Evolutionary conservation across 2,329 filamentous ascomycete genomes (phyloP).

Genomic region (Cryphonectria nitschkei): DNA sequence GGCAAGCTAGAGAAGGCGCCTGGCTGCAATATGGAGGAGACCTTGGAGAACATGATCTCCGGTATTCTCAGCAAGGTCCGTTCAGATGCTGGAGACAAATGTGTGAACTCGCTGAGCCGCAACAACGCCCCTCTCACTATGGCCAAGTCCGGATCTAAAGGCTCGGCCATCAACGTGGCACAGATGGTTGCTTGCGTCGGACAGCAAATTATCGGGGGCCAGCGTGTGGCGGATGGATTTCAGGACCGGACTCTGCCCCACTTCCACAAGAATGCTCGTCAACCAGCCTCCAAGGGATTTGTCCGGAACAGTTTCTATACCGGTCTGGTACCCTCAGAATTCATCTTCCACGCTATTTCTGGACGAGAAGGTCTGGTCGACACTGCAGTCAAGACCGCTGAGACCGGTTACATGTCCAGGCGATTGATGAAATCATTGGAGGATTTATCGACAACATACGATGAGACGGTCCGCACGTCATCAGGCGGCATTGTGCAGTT

Average conservation of each 20-base stretch:
- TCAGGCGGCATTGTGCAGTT: slow-evolving; percentile 91
- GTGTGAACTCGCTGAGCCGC: slow-evolving; percentile 85
- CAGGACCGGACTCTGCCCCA: slow-evolving; percentile 94
- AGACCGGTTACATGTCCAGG: slow-evolving; percentile 99
- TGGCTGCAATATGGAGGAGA: slow-evolving; percentile 89
- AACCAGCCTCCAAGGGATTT: slow-evolving; percentile 95
- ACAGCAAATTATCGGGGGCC: slow-evolving; percentile 94
- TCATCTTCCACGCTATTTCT: slow-evolving; percentile 97
- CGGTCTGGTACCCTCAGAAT: slow-evolving; percentile 86
- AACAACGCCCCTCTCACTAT: slow-evolving; percentile 95
- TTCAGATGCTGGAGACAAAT: slow-evolving; percentile 86
- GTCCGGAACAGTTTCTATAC: slow-evolving; percentile 97
- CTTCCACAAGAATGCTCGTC: slow-evolving; percentile 89
- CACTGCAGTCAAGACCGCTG: slow-evolving; percentile 97
- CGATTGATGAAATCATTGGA: slow-evolving; percentile 97
- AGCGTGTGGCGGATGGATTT: slow-evolving; percentile 93
- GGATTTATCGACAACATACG: slow-evolving; percentile 90
- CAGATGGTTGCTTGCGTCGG: slow-evolving; percentile 98
- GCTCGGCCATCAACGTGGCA: slow-evolving; percentile 95
- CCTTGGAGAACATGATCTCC: slow-evolving; percentile 86
- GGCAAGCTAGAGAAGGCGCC: slow-evolving; percentile 84
- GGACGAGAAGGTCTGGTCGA: slow-evolving; percentile 98
- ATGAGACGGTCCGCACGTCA: slow-evolving; percentile 92
- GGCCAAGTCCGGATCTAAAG: slow-evolving; percentile 96
- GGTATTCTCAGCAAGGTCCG: slow-evolving; percentile 91